Base-by-base conservation (phyloP, 371 early-diverging fungal species). In the Mucor mucedo region DNA sequence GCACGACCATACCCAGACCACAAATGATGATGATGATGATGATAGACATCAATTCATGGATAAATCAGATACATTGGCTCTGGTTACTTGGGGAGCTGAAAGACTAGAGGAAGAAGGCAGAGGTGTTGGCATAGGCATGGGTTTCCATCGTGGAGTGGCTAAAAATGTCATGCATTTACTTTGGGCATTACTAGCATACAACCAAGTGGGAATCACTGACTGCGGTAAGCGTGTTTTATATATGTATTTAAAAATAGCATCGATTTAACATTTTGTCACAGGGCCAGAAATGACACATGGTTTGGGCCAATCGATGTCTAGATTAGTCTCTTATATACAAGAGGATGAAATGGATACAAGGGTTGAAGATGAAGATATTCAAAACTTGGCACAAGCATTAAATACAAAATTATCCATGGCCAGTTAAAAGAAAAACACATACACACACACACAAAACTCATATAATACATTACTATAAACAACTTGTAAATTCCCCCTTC, bases 91-190 rank as follows among this genome's bases (percentile, higher is more conserved):
- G 81, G 81, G 78, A 1, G 63, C 73, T 5, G 75, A 74, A n/a
- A 61, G 78, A 28, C 56, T 80, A 10, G 81, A 80, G 49, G 81
- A 77, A 55, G 78, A 80, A 61, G 72, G 72, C 5, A 63, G 70
- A 35, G 81, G 75, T 4, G 70, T 80, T 4, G 81, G 81, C 16
- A 61, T 80, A 5, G 81, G 78, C 0, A 74, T 78, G 73, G 79
- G 77, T 1, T 76, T 77, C 49, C 76, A 80, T 47, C 68, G 76
- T 21, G 72, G 71, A 2, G 66, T 80, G 7, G 76, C 81, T 13
- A 80, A 77, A 52, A 77, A 77, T 53, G 68, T 80, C 11, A 75
- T 80, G 76, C 75, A 74, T 59, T 45, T 80, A 6, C 41, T 80
- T 21, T 80, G 77, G 81, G 72, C 78, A 6, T 63, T 80, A 27